Base-by-base conservation (phyloP, 1,284 basidiomycete species). In the Rhodotorula mucilaginosa region DNA sequence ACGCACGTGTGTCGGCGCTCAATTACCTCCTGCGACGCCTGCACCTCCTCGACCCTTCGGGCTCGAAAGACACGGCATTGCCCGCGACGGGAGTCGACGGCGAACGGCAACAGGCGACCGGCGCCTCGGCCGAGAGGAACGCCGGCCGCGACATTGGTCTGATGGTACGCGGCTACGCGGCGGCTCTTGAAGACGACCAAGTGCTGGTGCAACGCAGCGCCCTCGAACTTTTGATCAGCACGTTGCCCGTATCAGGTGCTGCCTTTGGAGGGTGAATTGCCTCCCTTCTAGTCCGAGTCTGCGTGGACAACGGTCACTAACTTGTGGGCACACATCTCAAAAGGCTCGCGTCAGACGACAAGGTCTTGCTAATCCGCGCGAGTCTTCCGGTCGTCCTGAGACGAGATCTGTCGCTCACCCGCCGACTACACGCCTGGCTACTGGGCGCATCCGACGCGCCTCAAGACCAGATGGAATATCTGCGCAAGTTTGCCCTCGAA, bases 371-470 rank as follows among this genome's bases (percentile, higher is more conserved):
- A 8, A 66, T 78, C 60, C 70, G 78, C 15, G 69, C 75, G 18
- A 74, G 74, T 7, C 67, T 76, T 13, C 77, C 75, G 6, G 92
- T 97, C 19, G 93, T 97, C 7, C 85, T 99, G 60, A 87, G 95
- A 67, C 87, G 93, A 49, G 97, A 99, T 80, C 84, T 98, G 21
- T 95, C 94, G 1, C 85, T 99, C 61, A 98, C 94, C 81, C 87
- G 97, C 65, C 87, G 97, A 26, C 83, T 99, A 44, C 97, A 95
- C 82, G 89, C 89, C 0, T 99, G 97, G 97, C 83, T 99, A 1
- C 83, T 98, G 29, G 93, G 94, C 0, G 81, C 90, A 0, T 88
- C 89, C 54, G 94, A 97, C 70, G 85, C 87, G 69, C 86, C 86
- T 58, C 88, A 91, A 34, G 82, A 83, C 31, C 93, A 95, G 79